Conservation (phyloP, 768 basidiomycete genomes). For the Imleria badia region DNA sequence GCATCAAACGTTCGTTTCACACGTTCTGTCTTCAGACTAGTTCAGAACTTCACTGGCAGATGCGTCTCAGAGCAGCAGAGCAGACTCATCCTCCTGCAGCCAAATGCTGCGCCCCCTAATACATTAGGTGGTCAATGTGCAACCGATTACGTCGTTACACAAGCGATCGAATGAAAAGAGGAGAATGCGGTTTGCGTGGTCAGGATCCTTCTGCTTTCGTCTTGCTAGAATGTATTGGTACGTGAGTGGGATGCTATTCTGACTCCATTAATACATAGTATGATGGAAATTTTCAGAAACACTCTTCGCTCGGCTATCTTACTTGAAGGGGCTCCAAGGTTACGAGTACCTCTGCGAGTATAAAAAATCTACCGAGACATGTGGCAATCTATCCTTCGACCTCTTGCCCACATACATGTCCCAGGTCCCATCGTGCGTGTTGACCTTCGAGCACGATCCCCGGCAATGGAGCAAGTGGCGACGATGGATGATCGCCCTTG, state of each 20-base stretch:
- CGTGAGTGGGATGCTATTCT: neutral
- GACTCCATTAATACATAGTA: neutral
- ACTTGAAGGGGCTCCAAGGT: neutral
- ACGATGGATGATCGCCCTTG: constrained; percentile 23
- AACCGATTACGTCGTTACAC: constrained; percentile 10
- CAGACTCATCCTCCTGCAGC: neutral
- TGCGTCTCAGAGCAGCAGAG: too few relatives aligned
- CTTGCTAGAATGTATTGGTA: neutral
- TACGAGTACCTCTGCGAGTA: constrained; percentile 1
- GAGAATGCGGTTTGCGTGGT: neutral
- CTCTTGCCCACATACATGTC: constrained; percentile 17
- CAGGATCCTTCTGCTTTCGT: constrained; percentile 3
- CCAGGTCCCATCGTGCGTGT: constrained; percentile 13
- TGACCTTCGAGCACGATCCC: constrained; percentile 24
- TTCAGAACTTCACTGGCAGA: neutral
- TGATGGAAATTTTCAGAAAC: neutral
- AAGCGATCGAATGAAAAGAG: constrained; percentile 5
- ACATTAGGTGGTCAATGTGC: neutral
- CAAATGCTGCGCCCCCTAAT: neutral
- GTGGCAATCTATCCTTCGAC: neutral
- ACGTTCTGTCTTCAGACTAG: neutral
- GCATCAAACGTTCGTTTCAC: neutral
- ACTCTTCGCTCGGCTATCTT: neutral
- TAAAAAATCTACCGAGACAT: constrained; percentile 3
- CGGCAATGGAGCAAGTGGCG: constrained; percentile 21